Evolutionary conservation across 1,284 basidiomycete species (phyloP).

Genomic region (Pseudozyma hubeiensis): DNA sequence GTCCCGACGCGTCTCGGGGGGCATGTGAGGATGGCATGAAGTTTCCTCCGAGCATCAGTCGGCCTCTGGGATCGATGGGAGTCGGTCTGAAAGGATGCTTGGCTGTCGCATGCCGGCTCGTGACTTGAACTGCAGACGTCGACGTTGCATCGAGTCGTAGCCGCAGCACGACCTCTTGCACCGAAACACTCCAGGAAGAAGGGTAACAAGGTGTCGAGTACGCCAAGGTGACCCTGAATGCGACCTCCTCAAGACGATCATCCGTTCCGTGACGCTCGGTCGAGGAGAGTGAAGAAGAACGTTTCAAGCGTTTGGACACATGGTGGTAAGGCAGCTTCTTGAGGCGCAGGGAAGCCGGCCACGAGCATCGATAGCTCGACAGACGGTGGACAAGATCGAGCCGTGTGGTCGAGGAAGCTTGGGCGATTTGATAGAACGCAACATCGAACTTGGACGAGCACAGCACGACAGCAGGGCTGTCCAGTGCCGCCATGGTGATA

Average conservation of each 20-base stretch:
- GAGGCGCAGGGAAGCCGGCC: conserved; percentile 51
- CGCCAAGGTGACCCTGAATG: conserved; percentile 56
- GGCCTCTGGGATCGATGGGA: conserved; percentile 31
- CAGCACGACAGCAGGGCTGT: conserved; percentile 61
- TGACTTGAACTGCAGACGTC: conserved; percentile 18
- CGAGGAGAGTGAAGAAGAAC: not conserved
- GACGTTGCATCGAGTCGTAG: conserved; percentile 11
- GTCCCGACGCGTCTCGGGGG: not conserved
- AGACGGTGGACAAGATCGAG: conserved; percentile 22
- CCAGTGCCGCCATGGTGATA: conserved; percentile 47
- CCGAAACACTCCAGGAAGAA: conserved; percentile 59
- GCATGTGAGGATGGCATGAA: not conserved
- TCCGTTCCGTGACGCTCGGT: not conserved
- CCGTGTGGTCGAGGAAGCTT: conserved; percentile 1
- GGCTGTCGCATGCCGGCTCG: conserved; percentile 38
- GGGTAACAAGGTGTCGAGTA: conserved; percentile 65
- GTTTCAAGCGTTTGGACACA: conserved; percentile 18
- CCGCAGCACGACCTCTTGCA: conserved; percentile 60
- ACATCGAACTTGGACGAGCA: conserved; percentile 58
- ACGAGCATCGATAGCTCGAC: conserved; percentile 39
- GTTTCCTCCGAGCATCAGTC: conserved; percentile 23
- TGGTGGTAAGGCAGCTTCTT: conserved; percentile 51
- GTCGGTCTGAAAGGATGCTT: conserved; percentile 30
- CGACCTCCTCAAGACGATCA: conserved; percentile 3
- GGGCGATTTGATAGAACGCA: conserved; percentile 37